Base-by-base conservation (phyloP, 352 stramenopile genomes). In the Globisporangium megalacanthum region DNA sequence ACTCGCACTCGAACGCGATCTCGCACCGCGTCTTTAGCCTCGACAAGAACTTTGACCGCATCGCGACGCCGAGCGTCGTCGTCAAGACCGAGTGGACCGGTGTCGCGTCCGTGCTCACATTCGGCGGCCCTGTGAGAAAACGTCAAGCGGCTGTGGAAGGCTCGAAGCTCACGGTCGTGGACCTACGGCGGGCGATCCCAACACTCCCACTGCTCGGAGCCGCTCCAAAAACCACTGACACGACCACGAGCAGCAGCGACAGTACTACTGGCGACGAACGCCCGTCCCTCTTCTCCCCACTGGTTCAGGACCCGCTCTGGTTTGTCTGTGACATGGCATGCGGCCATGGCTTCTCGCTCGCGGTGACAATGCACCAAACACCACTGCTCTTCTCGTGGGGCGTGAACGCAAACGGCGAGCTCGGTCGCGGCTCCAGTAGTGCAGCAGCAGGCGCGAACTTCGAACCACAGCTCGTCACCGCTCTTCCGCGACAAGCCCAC, bases 11-110 rank as follows among this genome's bases (percentile, higher is more conserved):
- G 60, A 83, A 63, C 49, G 63, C 77, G 49, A 77, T 89, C 68
- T 54, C 75, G 19, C 79, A 89, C 45, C 73, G 76, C 13, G 57
- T 85, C 33, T 89, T 78, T 65, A 88, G 77, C 15, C 72, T 89
- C 45, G 79, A 89, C 66, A 68, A 63, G 33, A 83, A 73, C 49
- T 89, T 79, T 59, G 77, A 89, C 60, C 66, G 68, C 52, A 77
- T 74, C 46, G 56, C 61, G 48, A 70, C 73, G 20, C 73, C 75
- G 42, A 75, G 67, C 13, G 73, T 88, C 41, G 66, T 86, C 17
- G 58, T 86, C 45, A 75, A 81, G 59, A 73, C 61, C 14, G 66
- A 77, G 49, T 69, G 65, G 52, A 75, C 65, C 22, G 62, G 39
- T 14, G 56, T 70, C 20, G 67, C 64, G 14, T 66, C 71, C 14